Evolutionary conservation across 352 stramenopile genomes (phyloP).

Genomic region (Pythium volutum): DNA sequence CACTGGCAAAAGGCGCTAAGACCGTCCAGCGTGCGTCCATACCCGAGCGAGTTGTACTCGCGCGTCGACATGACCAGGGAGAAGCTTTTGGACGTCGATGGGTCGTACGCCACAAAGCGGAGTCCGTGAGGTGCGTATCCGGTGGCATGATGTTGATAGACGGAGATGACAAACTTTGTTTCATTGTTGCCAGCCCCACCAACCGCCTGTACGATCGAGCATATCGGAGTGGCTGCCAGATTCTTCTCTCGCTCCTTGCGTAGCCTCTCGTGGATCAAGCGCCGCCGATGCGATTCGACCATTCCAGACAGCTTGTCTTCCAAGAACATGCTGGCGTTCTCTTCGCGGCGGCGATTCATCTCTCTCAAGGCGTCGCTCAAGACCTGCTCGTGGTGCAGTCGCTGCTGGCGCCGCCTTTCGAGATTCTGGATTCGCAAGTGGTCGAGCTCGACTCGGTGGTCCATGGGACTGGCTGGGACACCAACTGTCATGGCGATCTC

Average conservation of each 20-base stretch:
- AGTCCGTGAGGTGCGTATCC: slow-evolving; percentile 52
- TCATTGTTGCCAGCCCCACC: slow-evolving; percentile 3
- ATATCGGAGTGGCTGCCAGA: slow-evolving; percentile 28
- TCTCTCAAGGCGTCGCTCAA: slow-evolving; percentile 15
- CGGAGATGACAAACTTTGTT: slow-evolving; percentile 42
- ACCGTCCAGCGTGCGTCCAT: slow-evolving; percentile 41
- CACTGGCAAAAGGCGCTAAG: slow-evolving; percentile 52
- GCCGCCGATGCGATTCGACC: slow-evolving; percentile 25
- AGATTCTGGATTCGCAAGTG: slow-evolving; percentile 26
- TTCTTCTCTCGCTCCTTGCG: slow-evolving; percentile 30
- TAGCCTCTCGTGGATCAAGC: neutral
- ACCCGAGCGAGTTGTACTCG: slow-evolving; percentile 48
- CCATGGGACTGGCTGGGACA: neutral
- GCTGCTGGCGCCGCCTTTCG: slow-evolving; percentile 1
- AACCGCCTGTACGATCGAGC: slow-evolving; percentile 11
- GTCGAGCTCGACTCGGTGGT: slow-evolving; percentile 20
- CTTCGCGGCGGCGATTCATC: slow-evolving; percentile 35
- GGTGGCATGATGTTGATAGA: slow-evolving; percentile 38
- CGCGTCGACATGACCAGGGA: slow-evolving; percentile 35
- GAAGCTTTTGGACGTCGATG: slow-evolving; percentile 34
- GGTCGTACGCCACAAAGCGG: slow-evolving; percentile 54
- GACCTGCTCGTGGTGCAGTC: slow-evolving; percentile 16
- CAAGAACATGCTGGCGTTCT: slow-evolving; percentile 47
- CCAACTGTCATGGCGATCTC: neutral
- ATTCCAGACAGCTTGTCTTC: slow-evolving; percentile 35